Evolutionary conservation across 495 filamentous ascomycete species (phyloP).

Genomic region (Delitschia confertaspora): DNA sequence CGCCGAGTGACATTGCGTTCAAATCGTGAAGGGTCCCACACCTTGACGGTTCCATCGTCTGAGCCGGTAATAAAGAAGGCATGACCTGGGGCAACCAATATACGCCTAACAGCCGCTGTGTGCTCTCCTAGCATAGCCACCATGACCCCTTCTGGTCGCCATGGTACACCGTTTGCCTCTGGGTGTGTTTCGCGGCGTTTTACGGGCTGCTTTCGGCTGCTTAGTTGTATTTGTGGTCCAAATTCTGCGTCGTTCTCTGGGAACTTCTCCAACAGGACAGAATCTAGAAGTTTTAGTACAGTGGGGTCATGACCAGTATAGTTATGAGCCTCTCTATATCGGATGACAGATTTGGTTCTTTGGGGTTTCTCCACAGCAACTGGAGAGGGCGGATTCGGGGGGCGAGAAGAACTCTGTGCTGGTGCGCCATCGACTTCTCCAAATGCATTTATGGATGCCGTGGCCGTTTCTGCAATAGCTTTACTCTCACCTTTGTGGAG

Average conservation of each 20-base stretch:
- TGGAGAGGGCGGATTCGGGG: conserved; percentile 32
- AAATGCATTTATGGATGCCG: conserved; percentile 70
- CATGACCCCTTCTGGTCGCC: conserved; percentile 76
- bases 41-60: conserved; percentile 82
- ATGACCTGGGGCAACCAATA: conserved; percentile 82
- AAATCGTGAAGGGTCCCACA: conserved; percentile 86
- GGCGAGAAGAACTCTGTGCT: conserved; percentile 18
- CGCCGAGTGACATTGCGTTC: conserved; percentile 83
- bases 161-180: conserved; percentile 44
- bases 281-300: conserved; percentile 75
- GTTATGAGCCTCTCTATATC: conserved; percentile 47
- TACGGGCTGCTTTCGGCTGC: conserved; percentile 53
- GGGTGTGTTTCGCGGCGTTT: conserved; percentile 44
- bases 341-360: conserved; percentile 30
- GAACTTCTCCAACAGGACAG: conserved; percentile 83
- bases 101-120: conserved; percentile 67
- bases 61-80: conserved; percentile 89
- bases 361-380: conserved; percentile 24
- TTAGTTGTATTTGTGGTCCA: conserved; percentile 71
- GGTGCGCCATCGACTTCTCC: conserved; percentile 62
- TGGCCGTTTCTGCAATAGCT: conserved; percentile 73
- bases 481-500: conserved; percentile 72
- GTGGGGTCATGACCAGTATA: conserved; percentile 86
- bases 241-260: conserved; percentile 70
- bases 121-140: conserved; percentile 88